Evolutionary conservation across 257 asterid genomes (phyloP).

Genomic region (Solanum pennellii): DNA sequence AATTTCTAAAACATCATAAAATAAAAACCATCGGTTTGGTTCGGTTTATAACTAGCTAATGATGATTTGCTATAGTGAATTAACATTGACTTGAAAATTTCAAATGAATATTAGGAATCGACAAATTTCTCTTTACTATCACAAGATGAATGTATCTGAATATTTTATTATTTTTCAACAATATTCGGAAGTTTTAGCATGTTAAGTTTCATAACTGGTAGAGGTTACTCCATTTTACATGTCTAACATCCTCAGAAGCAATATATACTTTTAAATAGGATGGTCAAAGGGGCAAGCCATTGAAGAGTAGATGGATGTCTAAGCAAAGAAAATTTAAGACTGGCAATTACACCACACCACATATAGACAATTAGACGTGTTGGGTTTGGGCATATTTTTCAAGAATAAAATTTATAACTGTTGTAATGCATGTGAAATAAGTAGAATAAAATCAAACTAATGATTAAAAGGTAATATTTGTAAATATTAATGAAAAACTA

Average conservation of each 20-base stretch:
- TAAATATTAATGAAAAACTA: background rate
- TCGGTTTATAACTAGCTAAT: too few relatives aligned
- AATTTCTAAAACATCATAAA: too few relatives aligned
- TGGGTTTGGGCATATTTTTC: background rate
- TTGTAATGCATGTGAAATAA: background rate
- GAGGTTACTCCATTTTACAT: background rate
- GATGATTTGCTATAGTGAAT: too few relatives aligned
- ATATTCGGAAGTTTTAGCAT: too few relatives aligned
- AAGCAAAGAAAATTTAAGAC: background rate
- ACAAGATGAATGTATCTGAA: too few relatives aligned
- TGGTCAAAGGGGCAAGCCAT: background rate
- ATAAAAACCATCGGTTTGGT: too few relatives aligned
- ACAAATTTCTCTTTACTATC: too few relatives aligned
- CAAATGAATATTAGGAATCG: too few relatives aligned
- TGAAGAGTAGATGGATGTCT: background rate
- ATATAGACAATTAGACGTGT: background rate
- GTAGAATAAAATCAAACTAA: background rate
- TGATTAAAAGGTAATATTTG: background rate
- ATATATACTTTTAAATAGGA: background rate
- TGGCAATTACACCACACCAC: background rate
- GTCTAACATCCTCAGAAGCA: background rate
- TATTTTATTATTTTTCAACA: too few relatives aligned
- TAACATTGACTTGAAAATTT: too few relatives aligned
- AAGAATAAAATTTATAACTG: background rate
- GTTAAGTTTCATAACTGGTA: too few relatives aligned